These are phyloP conservation scores for Cryomyces minteri DNA, from an alignment of 495 filamentous ascomycete species.

Conservation along the genomic window DNA sequence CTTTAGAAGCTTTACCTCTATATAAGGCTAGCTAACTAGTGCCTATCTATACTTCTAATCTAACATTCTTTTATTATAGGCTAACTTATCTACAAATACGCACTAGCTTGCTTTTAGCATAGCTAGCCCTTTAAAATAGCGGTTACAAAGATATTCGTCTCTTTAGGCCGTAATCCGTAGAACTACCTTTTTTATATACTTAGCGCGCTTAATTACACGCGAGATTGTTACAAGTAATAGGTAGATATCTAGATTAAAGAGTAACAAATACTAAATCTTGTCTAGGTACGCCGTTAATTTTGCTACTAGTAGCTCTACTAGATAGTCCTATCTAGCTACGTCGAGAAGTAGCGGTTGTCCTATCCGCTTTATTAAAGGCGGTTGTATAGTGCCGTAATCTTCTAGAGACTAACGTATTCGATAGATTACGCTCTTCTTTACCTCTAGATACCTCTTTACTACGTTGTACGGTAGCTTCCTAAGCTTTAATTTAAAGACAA, in stretches of 20 bases:
- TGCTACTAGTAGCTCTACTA: too few relatives aligned
- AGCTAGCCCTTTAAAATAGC: not conserved
- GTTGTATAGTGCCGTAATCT: too few relatives aligned
- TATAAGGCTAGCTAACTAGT: not conserved
- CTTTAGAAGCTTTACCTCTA: not conserved
- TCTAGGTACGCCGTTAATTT: not conserved
- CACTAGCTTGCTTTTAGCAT: not conserved
- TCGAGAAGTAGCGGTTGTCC: too few relatives aligned
- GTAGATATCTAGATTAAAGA: not conserved
- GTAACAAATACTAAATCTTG: not conserved
- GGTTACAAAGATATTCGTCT: not conserved
- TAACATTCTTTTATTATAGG: not conserved
- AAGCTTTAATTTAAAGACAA: too few relatives aligned
- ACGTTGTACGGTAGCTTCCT: too few relatives aligned
- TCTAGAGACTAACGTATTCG: too few relatives aligned
- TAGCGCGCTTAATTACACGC: not conserved
- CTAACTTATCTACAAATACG: not conserved
- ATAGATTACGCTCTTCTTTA: too few relatives aligned
- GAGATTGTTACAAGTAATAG: not conserved
- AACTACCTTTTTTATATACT: not conserved
- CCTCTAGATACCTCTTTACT: too few relatives aligned
- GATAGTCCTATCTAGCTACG: too few relatives aligned
- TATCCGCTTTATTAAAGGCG: too few relatives aligned
- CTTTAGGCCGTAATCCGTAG: not conserved
- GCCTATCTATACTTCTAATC: not conserved